Evolutionary conservation across 768 basidiomycete species (phyloP), one percentile per base, ranked within the genome.

Genomic region (Imleria badia): DNA sequence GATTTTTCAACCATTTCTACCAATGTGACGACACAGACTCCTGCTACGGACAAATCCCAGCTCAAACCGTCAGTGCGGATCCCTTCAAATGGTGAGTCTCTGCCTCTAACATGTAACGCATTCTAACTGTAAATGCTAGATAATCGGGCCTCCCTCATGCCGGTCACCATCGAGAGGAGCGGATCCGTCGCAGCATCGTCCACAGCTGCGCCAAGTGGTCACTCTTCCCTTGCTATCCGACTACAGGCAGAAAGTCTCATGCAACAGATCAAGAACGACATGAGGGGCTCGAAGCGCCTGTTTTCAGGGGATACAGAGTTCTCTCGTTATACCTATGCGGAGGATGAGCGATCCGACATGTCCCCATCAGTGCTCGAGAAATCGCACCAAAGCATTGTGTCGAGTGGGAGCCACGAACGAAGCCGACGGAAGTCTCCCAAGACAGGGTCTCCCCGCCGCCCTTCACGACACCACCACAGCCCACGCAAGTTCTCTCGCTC

Each of bases 251-350:
- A 83, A 10, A 83, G 78, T 23, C 71, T 95, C 43, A 93, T 95
- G 89, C 87, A 87, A 23, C 89, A 91, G 60, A 92, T 94, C 59
- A 87, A 87, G 70, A 80, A 77, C 53, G 89, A 91, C 61, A 83
- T 91, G 79, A 65, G 60, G 47, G 81, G 84, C 5, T 80, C 81
- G 48, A 90, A 90, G 68, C 84, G 87, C 13, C 62, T 89, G 2
- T 87, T 88, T 64, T 87, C 87, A 2, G 78, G 77, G 6, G 86
- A 87, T 17, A 84, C 83, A 0, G 85, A 86, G 15, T 55, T 74
- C 44, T 82, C 82, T 17, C 77, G 74, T 55, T 66, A 70, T 49
- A 74, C 60, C 6, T 59, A 61, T 10, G 11, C 51, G 14, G 68
- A 62, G 6, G 58, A 63, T 11, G 55, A 61, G 12, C 56, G 39